Base-by-base conservation (phyloP, 768 basidiomycete genomes). In the Amylocystis lapponica region DNA sequence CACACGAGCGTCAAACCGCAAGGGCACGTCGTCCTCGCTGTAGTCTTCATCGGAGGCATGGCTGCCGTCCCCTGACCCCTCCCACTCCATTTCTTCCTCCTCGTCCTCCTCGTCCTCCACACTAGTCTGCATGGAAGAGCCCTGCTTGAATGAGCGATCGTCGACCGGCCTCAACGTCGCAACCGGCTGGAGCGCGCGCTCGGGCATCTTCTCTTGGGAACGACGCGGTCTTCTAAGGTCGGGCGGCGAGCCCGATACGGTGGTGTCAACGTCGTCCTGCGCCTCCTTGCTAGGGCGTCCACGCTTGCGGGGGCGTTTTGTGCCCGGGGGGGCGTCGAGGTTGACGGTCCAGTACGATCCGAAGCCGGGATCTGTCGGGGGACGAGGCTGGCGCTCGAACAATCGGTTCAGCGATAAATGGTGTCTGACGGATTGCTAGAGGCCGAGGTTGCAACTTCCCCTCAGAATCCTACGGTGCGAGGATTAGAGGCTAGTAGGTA, bases 321-420 rank as follows among this genome's bases (percentile, higher is more conserved):
- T 89, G 17, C 87, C 87, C 2, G 86, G 86, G 11, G 86, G 86
- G n/a, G 87, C 87, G 36, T 76, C 61, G 17, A 89, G 70, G 61
- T 89, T 89, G n/a, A 90, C 87, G 27, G 86, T 88, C 87, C 87
- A 90, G 57, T 90, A 89, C 10, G 86, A 89, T 17, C 87, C 87
- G 59, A 88, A 87, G 13, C 87, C 87, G 11, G 87, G 87, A 59
- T 89, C 86, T 23, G 86, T 86, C 9, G 84, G 83, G 7, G 87
- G 87, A 38, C 87, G 75, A 16, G 83, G 81, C 53, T 87, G 84
- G 38, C 86, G 75, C 60, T 90, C 87, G 55, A 90, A 90, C 4
- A 90, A 65, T 27, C 85, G 77, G 62, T 89, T 89, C 39, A 89
- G 66, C 10, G 87, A 89, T 27, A 90, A 70, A 62, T 89, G 87